Evolutionary conservation across 192 early-diverging fungal species (phyloP).

Genomic region (Dissophora globulifera): DNA sequence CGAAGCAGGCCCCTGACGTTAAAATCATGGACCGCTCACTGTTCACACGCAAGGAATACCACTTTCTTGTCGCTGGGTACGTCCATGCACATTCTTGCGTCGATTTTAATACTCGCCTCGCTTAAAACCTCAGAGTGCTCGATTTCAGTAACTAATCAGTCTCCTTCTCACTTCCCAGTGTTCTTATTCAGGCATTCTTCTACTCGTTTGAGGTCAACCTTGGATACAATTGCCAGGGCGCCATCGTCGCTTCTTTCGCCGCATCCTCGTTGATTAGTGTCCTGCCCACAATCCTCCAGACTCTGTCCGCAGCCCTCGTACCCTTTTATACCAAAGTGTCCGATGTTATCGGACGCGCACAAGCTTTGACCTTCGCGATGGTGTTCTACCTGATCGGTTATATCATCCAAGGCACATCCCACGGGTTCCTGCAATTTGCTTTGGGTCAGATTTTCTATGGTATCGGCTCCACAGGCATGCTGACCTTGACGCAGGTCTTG

Average conservation of each 20-base stretch:
- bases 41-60: conserved; percentile 31
- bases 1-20: neutral
- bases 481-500: conserved; percentile 37
- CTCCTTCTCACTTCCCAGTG: conserved; percentile 6
- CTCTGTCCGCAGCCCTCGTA: conserved; percentile 41
- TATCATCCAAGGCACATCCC: conserved; percentile 36
- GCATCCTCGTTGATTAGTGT: conserved; percentile 15
- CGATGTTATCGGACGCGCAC: conserved; percentile 42
- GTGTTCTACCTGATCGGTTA: conserved; percentile 44
- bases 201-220: conserved; percentile 47
- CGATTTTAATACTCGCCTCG: no score
- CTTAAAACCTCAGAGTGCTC: no score
- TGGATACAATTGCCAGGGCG: conserved; percentile 28
- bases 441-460: conserved; percentile 38
- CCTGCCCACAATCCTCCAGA: conserved; percentile 46
- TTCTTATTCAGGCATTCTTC: conserved; percentile 30
- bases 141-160: no score
- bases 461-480: conserved; percentile 41
- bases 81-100: no score
- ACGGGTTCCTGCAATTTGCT: conserved; percentile 22
- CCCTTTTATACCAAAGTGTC: conserved; percentile 48
- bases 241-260: conserved; percentile 5
- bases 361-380: conserved; percentile 49
- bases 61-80: conserved; percentile 28
- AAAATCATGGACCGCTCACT: conserved; percentile 23